Percentiles rank a stretch among this genome's conserved stretches.
These are phyloP conservation scores for Macrocybe gigantea DNA, from an alignment of 768 basidiomycete species.

Conservation along the genomic window DNA sequence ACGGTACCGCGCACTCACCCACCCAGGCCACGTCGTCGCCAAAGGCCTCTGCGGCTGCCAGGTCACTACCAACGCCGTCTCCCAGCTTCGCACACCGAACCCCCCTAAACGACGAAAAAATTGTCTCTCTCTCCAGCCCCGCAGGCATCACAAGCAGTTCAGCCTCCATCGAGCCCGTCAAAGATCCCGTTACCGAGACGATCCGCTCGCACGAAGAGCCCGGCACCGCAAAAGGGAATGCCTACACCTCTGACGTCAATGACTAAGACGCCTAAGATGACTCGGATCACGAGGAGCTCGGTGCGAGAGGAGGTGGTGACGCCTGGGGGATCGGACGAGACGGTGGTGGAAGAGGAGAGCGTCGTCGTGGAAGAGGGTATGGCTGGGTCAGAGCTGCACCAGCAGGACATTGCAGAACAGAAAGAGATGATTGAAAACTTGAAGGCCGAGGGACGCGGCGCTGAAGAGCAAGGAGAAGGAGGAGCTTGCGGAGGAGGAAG, in stretches of 20 bases:
- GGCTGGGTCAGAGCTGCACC: constrained; percentile 54
- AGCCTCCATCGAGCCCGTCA: not conserved
- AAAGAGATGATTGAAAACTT: constrained; percentile 68
- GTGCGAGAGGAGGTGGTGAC: constrained; percentile 30
- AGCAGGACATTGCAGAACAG: constrained; percentile 73
- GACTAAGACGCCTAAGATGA: constrained; percentile 28
- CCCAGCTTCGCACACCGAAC: constrained; percentile 30
- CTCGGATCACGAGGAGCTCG: constrained; percentile 24
- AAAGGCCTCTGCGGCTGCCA: constrained; percentile 16
- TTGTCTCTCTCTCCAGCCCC: constrained; percentile 43
- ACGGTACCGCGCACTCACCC: constrained; percentile 14
- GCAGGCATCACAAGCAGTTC: constrained; percentile 19
- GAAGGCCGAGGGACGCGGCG: constrained; percentile 48
- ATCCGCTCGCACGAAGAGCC: constrained; percentile 37
- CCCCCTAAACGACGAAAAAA: constrained; percentile 62
- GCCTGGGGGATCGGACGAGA: constrained; percentile 55
- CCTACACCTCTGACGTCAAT: constrained; percentile 29
- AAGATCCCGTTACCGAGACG: constrained; percentile 16
- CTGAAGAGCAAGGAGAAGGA: constrained; percentile 18
- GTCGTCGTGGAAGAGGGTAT: constrained; percentile 47
- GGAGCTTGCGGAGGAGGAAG: constrained; percentile 35
- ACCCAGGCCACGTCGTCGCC: constrained; percentile 16
- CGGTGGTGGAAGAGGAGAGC: constrained; percentile 60
- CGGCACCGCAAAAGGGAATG: constrained; percentile 25
- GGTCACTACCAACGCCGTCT: constrained; percentile 36